Evolutionary conservation across 2,329 filamentous ascomycete species (phyloP), one percentile per base, ranked within the genome.

Genomic region (Chaetomium strumarium): DNA sequence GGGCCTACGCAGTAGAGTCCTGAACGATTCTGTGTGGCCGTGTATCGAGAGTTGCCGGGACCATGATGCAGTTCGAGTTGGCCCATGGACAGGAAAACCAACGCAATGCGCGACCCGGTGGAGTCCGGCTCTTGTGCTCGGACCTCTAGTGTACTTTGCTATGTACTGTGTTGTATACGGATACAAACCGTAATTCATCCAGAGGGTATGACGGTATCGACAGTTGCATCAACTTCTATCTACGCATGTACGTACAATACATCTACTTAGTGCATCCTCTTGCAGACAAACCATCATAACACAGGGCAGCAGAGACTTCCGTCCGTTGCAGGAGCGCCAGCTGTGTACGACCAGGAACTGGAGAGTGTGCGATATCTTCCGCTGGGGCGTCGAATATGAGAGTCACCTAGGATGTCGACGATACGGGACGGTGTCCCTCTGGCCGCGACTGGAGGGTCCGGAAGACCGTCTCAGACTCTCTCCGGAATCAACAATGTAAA

Each of bases 51-150:
- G 19, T n/a, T 14, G 19, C 13, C 36, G 19, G n/a, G 41, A 30
- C 24, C 37, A 42, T 43, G 37, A 30, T 9, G 43, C 20, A 36
- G 19, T 19, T 37, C 31, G 36, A 31, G 11, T 33, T 39, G 19
- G 20, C 37, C 29, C 19, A 42, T 30, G 37, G 30, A 29, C 20
- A 3, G 31, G 40, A 48, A 48, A 42, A n/a, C n/a, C n/a, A n/a
- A n/a, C 43, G 24, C 51, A 39, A 24, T 48, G n/a, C 7, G 45
- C 41, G 49, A 53, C 51, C 40, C 29, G 9, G 34, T 8, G 1
- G 20, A 33, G 40, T 31, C 34, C 39, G 33, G 45, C 39, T 43
- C 33, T 43, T 31, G 37, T 30, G 24, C 24, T 24, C 24, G 29
- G 36, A 36, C 34, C 30, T 36, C 7, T 33, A n/a, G n/a, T n/a